Conservation (phyloP, 2,329 filamentous ascomycete genomes). For the Curvularia sp. region DNA sequence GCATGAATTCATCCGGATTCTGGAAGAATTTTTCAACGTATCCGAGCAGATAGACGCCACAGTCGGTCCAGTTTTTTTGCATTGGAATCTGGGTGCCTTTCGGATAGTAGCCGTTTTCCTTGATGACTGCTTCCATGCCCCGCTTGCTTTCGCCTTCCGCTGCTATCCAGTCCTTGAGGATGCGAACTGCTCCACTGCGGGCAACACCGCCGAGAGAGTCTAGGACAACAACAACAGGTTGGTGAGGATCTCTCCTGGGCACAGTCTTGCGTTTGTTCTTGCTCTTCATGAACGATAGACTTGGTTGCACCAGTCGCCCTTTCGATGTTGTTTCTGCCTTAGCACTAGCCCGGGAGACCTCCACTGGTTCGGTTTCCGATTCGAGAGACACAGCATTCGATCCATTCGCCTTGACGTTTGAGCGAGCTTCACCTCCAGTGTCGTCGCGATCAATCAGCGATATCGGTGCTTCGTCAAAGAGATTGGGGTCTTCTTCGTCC, state of each 20-base stretch:
- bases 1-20: constrained; percentile 73
- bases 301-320: constrained; percentile 13
- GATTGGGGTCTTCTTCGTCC: constrained; percentile 18
- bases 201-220: constrained; percentile 77
- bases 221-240: constrained; percentile 79
- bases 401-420: not conserved
- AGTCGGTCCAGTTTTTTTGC: constrained; percentile 87
- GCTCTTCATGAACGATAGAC: constrained; percentile 25
- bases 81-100: constrained; percentile 69
- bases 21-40: constrained; percentile 84
- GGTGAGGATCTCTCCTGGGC: constrained; percentile 43
- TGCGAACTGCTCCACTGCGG: constrained; percentile 64
- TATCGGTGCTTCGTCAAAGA: constrained; percentile 34
- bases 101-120: constrained; percentile 68
- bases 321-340: constrained; percentile 12
- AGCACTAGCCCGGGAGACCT: constrained; percentile 9
- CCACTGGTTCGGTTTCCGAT: not conserved
- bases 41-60: constrained; percentile 83
- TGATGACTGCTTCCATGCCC: constrained; percentile 55
- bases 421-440: not conserved
- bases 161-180: constrained; percentile 77
- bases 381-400: not conserved
- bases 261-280: constrained; percentile 32
- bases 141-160: constrained; percentile 73
- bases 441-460: constrained; percentile 32